Conservation (phyloP, 768 basidiomycete species). For the Boletus edulis region DNA sequence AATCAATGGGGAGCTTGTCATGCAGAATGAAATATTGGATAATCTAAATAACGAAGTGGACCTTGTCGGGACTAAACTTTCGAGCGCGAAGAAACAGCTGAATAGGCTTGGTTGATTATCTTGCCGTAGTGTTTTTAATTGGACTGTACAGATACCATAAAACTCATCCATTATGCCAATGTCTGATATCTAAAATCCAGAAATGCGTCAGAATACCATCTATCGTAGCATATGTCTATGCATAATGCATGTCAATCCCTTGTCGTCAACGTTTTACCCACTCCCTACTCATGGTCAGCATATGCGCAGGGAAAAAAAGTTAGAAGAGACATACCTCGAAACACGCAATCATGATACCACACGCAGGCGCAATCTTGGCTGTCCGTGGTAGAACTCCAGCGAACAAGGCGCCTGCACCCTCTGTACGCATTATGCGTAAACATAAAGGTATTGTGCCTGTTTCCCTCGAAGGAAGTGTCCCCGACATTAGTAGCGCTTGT, state of each 20-base stretch:
- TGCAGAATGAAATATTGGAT: constrained; percentile 87
- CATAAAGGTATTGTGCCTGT: constrained; percentile 64
- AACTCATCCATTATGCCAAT: background rate
- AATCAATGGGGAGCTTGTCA: constrained; percentile 75
- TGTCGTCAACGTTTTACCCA: constrained; percentile 52
- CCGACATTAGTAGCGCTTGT: constrained; percentile 77
- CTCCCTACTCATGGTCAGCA: constrained; percentile 42
- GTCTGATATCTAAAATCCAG: constrained; percentile 7
- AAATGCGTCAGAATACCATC: constrained; percentile 16
- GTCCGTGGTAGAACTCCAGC: constrained; percentile 85
- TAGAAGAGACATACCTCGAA: constrained; percentile 64
- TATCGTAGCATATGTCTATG: constrained; percentile 32
- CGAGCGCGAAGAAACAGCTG: constrained; percentile 77
- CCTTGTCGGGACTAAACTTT: constrained; percentile 71
- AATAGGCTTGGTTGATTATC: constrained; percentile 61
- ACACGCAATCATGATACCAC: constrained; percentile 97
- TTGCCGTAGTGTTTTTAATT: background rate
- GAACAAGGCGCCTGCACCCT: constrained; percentile 77
- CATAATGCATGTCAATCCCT: constrained; percentile 15
- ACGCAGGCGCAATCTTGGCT: constrained; percentile 95
- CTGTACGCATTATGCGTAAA: constrained; percentile 67
- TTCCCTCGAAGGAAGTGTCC: constrained; percentile 36
- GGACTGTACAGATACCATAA: constrained; percentile 24
- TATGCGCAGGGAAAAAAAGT: constrained; percentile 3
- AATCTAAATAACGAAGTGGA: constrained; percentile 76